Conservation (phyloP, 2,329 filamentous ascomycete species). For the Cladosporium sp. region DNA sequence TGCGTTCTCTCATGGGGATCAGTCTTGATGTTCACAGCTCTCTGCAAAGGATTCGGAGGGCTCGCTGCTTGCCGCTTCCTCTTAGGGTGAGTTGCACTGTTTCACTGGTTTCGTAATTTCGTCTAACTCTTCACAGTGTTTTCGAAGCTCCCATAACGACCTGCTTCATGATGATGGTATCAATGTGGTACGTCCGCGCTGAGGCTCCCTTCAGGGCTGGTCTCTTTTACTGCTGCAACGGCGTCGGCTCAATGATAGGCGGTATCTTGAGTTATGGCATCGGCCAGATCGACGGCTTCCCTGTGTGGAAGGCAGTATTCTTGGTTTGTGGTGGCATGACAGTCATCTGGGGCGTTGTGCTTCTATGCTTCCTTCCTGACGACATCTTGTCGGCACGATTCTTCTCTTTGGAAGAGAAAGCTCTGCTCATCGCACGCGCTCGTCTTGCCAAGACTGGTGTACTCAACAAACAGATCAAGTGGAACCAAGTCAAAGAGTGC, state of each 20-base stretch:
- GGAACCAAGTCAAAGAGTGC: slow-evolving; percentile 57
- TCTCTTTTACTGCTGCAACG: slow-evolving; percentile 73
- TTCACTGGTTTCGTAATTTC: background rate
- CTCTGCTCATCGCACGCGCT: slow-evolving; percentile 49
- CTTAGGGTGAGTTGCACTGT: slow-evolving; percentile 50
- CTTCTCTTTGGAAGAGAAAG: slow-evolving; percentile 57
- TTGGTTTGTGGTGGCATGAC: slow-evolving; percentile 63
- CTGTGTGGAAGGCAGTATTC: slow-evolving; percentile 59
- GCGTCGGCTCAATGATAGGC: slow-evolving; percentile 68
- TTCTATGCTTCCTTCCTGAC: slow-evolving; percentile 64
- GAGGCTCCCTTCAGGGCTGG: slow-evolving; percentile 43
- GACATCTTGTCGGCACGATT: slow-evolving; percentile 70
- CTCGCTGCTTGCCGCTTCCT: slow-evolving; percentile 63
- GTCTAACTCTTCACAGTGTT: background rate
- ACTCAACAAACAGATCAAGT: slow-evolving; percentile 50
- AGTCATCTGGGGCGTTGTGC: slow-evolving; percentile 62
- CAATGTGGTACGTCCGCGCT: slow-evolving; percentile 57
- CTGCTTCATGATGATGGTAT: slow-evolving; percentile 32
- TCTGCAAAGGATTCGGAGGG: slow-evolving; percentile 59
- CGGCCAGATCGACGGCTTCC: slow-evolving; percentile 35
- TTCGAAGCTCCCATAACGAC: slow-evolving; percentile 56
- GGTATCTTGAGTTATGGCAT: slow-evolving; percentile 63
- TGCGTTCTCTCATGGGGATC: slow-evolving; percentile 63
- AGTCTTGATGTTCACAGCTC: slow-evolving; percentile 61
- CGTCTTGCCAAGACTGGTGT: slow-evolving; percentile 48